These are phyloP conservation scores for Boletus semigastroideus DNA, from an alignment of 1,284 basidiomycete species.

Conservation along the genomic window DNA sequence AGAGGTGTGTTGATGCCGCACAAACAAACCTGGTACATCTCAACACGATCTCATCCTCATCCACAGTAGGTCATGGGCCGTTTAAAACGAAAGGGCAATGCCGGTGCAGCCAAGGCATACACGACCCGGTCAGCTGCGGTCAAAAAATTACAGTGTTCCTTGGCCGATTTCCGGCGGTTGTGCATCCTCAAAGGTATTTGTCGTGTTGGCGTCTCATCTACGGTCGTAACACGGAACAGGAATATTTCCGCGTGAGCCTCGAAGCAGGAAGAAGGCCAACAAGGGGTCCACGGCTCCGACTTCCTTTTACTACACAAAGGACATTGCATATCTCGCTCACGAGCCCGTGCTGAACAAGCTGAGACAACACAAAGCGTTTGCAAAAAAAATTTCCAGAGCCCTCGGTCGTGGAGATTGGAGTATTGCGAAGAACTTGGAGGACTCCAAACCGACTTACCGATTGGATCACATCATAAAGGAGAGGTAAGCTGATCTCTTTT, in stretches of 20 bases:
- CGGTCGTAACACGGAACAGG: conserved; percentile 48
- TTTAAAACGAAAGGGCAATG: conserved; percentile 87
- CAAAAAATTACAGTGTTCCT: conserved; percentile 93
- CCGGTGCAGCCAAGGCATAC: conserved; percentile 94
- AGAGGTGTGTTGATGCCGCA: conserved; percentile 27
- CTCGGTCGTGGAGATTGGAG: conserved; percentile 95
- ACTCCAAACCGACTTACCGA: conserved; percentile 84
- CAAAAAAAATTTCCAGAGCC: conserved; percentile 94
- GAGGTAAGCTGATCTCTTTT: conserved; percentile 50
- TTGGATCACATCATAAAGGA: conserved; percentile 99
- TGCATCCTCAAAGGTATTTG: conserved; percentile 94
- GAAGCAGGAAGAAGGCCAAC: conserved; percentile 91
- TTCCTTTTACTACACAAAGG: conserved; percentile 98
- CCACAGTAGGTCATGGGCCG: conserved; percentile 69
- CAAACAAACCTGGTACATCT: conserved; percentile 26
- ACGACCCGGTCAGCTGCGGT: conserved; percentile 88
- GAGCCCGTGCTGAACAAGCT: conserved; percentile 96
- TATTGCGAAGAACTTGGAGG: conserved; percentile 91
- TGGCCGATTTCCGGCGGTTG: conserved; percentile 95
- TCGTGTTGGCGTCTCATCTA: neutral
- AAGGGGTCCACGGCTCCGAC: conserved; percentile 97
- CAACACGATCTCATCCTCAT: neutral
- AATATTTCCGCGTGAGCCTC: conserved; percentile 96
- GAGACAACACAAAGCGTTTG: conserved; percentile 97
- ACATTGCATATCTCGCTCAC: conserved; percentile 96